Base-by-base conservation (phyloP, 208 protist genomes). In the Blechomonas ayalai region DNA sequence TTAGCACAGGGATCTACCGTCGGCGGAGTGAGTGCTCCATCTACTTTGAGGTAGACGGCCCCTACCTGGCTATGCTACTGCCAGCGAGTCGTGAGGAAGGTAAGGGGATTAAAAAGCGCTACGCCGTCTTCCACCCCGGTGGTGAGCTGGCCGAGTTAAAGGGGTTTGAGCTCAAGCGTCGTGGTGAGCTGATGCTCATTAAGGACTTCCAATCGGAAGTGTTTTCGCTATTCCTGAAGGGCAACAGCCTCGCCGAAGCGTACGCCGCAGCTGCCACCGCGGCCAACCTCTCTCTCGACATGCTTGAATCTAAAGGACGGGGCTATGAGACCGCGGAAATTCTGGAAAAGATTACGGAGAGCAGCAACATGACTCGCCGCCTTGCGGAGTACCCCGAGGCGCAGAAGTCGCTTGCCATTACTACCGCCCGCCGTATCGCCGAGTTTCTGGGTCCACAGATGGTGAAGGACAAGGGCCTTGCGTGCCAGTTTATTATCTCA, bases 81-180 rank as follows among this genome's bases (percentile, higher is more conserved):
- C 98, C 98, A 12, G 96, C 98, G 0, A 97, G 97, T 43, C 93
- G 91, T 25, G 97, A 99, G 52, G 97, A 99, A 63, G 98, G 97
- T 29, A 98, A 97, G 73, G 75, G 63, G 38, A 95, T 99, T 32
- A 99, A 99, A 59, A 99, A 99, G 73, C 78, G 97, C 40, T 99
- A 99, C 77, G 98, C 97, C 23, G 99, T 99, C 4, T 99, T 99
- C 74, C 92, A 99, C 65, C 61, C 82, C 1, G 82, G 99, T 51
- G 95, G 97, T 18, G 48, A 62, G 22, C 68, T 99, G n/a, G 93
- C 96, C 9, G 99, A 99, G 73, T 80, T 99, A 2, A 99, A 99
- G 62, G 99, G 99, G 4, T 99, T 99, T 62, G 99, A 99, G 78
- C 64, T 99, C n/a, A 99, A 99, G 76, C 90, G 99, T 27, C 83